These are phyloP conservation scores for Ophiostoma sp. DNA, from an alignment of 2,329 filamentous ascomycete species.

Conservation along the genomic window DNA sequence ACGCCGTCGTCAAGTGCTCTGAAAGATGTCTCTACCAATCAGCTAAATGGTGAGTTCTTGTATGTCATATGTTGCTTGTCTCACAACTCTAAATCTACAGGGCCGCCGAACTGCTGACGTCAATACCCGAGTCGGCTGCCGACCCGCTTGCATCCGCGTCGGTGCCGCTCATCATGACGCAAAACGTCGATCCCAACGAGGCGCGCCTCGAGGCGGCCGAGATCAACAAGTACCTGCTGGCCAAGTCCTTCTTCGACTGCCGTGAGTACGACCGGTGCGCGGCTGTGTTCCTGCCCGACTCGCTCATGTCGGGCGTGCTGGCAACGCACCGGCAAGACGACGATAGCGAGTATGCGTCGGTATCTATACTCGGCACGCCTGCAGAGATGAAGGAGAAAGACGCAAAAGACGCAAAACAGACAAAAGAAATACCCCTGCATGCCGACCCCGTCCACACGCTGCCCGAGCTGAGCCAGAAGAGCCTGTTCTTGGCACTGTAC, in stretches of 20 bases:
- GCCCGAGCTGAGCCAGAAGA: conserved; percentile 74
- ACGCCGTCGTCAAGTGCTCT: conserved; percentile 83
- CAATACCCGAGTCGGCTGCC: conserved; percentile 61
- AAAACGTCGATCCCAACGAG: conserved; percentile 65
- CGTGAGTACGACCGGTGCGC: conserved; percentile 92
- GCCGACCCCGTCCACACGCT: conserved; percentile 33
- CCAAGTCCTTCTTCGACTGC: conserved; percentile 92
- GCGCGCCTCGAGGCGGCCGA: conserved; percentile 72
- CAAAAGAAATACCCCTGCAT: not conserved
- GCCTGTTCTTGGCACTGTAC: conserved; percentile 85
- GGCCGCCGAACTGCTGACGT: conserved; percentile 89
- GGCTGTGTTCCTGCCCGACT: conserved; percentile 77
- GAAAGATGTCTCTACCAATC: conserved; percentile 94
- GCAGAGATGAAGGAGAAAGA: not conserved
- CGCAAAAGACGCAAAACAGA: not conserved
- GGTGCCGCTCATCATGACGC: conserved; percentile 42
- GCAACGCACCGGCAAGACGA: conserved; percentile 41
- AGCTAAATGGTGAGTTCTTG: conserved; percentile 68
- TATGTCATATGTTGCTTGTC: conserved; percentile 36
- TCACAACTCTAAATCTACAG: conserved; percentile 42
- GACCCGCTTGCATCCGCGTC: conserved; percentile 39
- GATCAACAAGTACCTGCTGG: conserved; percentile 76
- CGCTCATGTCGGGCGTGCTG: conserved; percentile 64
- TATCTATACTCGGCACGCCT: not conserved
- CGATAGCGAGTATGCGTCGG: conserved; percentile 6